Base-by-base conservation (phyloP, 306 rosid genomes). In the Castanea crenata region DNA sequence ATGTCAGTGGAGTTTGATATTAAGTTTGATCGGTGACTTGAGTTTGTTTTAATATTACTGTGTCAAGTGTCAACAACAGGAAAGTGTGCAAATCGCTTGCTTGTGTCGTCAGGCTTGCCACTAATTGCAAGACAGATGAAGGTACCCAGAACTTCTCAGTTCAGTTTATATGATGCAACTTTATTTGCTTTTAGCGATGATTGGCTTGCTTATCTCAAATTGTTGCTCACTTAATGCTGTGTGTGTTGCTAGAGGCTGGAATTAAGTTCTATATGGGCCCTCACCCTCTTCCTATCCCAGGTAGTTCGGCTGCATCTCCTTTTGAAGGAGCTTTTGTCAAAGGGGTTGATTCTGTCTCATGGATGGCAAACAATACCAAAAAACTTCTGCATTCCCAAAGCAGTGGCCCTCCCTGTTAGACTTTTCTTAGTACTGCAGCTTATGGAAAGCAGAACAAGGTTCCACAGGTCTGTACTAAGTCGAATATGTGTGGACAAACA, bases 61-160 rank as follows among this genome's bases (percentile, higher is more conserved):
- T 59, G 27, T 76, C 70, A 27, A 59, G 56, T 59, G 27, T 76
- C 70, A 27, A 59, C 55, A 20, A 83, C 90, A 92, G 98, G 97
- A 67, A 94, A 94, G 83, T 92, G 98, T 85, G 97, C 98, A 71
- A 94, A 94, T 82, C 94, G 95, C 69, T 87, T 92, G 89, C 98
- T 94, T 67, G 87, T 86, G 74, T 71, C 92, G 23, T 94, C 97
- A 7, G 98, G 98, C 19, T 85, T 92, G 71, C 97, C 98, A 59
- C 64, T 88, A 67, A 81, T 94, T 55, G 93, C 97, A 10, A 90
- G 86, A 76, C 98, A 94, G 81, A 90, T 92, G 97, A 94, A 94
- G 97, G 97, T 57, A 27, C 59, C 75, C 61, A 25, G 31, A 35
- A 59, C 61, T 67, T 52, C 7, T 68, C 58, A 14, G 38, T 67